Evolutionary conservation across 108 stramenopile genomes (phyloP).

Genomic region (Aureococcus anophagefferens): DNA sequence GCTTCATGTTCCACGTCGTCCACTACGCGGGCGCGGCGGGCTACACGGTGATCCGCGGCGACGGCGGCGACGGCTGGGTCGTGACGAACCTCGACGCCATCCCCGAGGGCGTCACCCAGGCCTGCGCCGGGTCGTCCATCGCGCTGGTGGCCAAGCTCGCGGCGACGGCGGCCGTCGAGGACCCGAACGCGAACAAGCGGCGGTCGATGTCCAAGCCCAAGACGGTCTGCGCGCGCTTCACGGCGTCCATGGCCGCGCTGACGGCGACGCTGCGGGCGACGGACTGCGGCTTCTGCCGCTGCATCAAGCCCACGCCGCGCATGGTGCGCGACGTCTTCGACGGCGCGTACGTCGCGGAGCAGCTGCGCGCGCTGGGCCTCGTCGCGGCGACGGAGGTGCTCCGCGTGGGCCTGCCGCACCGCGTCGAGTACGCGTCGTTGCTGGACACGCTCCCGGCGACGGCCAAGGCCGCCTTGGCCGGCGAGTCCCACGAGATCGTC

Average conservation of each 20-base stretch:
- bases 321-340: neutral
- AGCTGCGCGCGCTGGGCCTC: neutral
- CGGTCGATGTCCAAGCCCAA: neutral
- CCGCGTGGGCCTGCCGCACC: neutral
- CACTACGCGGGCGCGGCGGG: neutral
- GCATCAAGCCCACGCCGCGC: neutral
- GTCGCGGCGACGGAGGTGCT: neutral
- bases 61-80: neutral
- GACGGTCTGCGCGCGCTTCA: neutral
- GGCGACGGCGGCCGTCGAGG: neutral
- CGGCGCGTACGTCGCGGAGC: neutral
- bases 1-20: neutral
- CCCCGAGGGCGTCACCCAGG: constrained; percentile 1
- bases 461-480: neutral
- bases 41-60: neutral
- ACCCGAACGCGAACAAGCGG: neutral
- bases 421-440: neutral
- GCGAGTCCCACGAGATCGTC: neutral
- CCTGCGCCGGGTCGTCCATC: neutral
- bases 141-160: neutral
- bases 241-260: neutral
- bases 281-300: constrained; percentile 1
- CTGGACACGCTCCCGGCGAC: neutral
- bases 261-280: neutral
- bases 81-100: constrained; percentile 14